Evolutionary conservation across 1,284 basidiomycete genomes (phyloP), one percentile per base, ranked within the genome.

Genomic region (Stereum hirsutum): DNA sequence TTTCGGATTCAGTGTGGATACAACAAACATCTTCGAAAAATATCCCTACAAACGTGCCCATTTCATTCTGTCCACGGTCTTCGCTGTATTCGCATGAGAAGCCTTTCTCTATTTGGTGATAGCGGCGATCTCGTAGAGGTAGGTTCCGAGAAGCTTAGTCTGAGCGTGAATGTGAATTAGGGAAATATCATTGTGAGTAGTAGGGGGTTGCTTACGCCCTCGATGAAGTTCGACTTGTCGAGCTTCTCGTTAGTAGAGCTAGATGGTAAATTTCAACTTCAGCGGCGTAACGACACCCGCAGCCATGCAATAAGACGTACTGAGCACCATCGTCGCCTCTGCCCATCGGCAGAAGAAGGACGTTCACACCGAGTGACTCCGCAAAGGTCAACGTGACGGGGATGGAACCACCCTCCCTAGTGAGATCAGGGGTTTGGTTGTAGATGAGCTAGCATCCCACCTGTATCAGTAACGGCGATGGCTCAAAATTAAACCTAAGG

Each of bases 241-340:
- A 99, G 70, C 65, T 99, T 99, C 72, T 99, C 95, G 64, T 96
- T 96, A 20, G 89, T 96, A 52, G 90, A 83, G 68, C 89, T 86
- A 54, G 30, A 6, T n/a, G 31, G 11, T 10, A 12, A 10, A 32
- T 31, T 12, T 6, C 2, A 31, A 12, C 4, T 31, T 6, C 30
- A 31, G 4, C 6, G 35, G 28, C 28, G 5, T 31, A 11, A 31
- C 28, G 28, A 6, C 12, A 31, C 12, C 1, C 17, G 17, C 30
- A 31, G 12, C 30, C 34, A 27, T 19, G n/a, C 11, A 41, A 26
- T 1, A 25, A 12, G 8, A 68, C 85, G 51, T 61, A 89, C 82
- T 94, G 90, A 25, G 91, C 89, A 52, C 93, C 94, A 56, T 99
- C 94, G 57, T 95, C 90, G 4, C 89, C 88, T 44, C 92, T 70